Percentiles rank a stretch among this genome's conserved stretches.
phyloP scores from a whole-genome alignment of 805 yeast species.

The Diddensiella transvaalensis region DNA sequence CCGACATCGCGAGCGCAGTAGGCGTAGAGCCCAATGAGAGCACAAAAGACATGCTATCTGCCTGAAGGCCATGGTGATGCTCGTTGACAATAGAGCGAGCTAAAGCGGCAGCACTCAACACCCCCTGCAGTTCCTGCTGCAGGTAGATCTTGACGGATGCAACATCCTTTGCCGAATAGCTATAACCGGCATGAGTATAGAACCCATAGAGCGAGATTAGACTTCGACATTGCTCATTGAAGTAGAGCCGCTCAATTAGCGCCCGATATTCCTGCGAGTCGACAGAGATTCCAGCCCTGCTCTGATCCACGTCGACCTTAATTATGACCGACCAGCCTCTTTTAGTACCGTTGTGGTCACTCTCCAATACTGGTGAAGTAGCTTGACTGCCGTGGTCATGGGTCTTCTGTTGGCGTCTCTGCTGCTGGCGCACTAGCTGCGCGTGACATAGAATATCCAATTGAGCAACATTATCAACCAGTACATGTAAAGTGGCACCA shows the following conservation, averaged over 20 bases:
- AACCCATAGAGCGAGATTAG: constrained; percentile 50
- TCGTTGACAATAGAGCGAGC: constrained; percentile 21
- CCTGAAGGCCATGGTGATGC: constrained; percentile 9
- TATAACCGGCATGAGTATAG: constrained; percentile 76
- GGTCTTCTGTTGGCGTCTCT: neutral
- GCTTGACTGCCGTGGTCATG: neutral
- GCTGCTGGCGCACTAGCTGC: constrained; percentile 32
- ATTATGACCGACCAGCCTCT: constrained; percentile 56
- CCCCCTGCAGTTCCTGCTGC: constrained; percentile 52
- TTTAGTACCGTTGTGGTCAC: neutral
- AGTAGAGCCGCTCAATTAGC: constrained; percentile 34
- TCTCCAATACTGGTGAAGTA: neutral
- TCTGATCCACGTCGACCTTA: constrained; percentile 65
- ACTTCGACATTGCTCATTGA: neutral
- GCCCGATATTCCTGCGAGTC: constrained; percentile 35
- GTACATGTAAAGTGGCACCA: constrained; percentile 32
- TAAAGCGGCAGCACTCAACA: constrained; percentile 47
- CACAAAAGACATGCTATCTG: constrained; percentile 43
- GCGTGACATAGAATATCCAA: constrained; percentile 39
- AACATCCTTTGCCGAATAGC: constrained; percentile 48
- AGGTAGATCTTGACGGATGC: constrained; percentile 46
- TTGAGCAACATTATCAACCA: constrained; percentile 61
- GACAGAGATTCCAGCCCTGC: constrained; percentile 54
- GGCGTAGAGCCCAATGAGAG: constrained; percentile 81
- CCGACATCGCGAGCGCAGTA: constrained; percentile 57